Evolutionary conservation across 148 eudicot genomes (phyloP), one percentile per base, ranked within the genome.

Genomic region (Amaranthus palmeri): DNA sequence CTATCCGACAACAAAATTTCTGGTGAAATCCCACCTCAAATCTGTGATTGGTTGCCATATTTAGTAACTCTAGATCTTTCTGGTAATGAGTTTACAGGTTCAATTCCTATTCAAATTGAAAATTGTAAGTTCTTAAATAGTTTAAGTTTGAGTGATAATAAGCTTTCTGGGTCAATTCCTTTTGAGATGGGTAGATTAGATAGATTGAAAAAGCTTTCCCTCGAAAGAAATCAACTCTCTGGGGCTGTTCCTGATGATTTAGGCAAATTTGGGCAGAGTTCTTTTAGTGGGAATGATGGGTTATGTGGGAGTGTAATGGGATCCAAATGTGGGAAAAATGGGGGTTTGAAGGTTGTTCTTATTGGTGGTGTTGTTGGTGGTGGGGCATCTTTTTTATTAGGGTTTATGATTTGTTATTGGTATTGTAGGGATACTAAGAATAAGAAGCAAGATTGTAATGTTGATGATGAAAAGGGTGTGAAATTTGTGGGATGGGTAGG

Each of bases 21-120:
- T 17, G 98, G 95, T 7, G 15, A 82, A 43, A 83, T 93, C 50
- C 98, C 98, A 41, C 0, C 67, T 0, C 60, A 82, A 51, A 81
- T 93, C 64, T 93, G 98, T 65, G 65, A 51, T 14, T 93, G 96
- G 95, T 65, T 93, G 58, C 95, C 96, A 6, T 93, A 78, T 75
- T 79, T 93, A 49, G 88, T 83, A 10, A 72, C 87, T 4, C 80
- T 90, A 61, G 92, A 90, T 86, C 82, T 93, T 59, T 88, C 96
- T 7, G 69, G 65, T 2, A 93, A 93, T 15, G 54, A 65, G 15
- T 61, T 90, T 12, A 47, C 86, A 8, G 98, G 96, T 7, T 12
- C 70, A 12, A 86, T 93, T 17, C 96, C 96, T 1, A 45, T 66
- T 3, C 81, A 78, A 71, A 77, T 93, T 42, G 86, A 72, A 0